These are phyloP conservation scores for Eucalyptus urophylla DNA, from an alignment of 345 rosid species.

Conservation along the genomic window DNA sequence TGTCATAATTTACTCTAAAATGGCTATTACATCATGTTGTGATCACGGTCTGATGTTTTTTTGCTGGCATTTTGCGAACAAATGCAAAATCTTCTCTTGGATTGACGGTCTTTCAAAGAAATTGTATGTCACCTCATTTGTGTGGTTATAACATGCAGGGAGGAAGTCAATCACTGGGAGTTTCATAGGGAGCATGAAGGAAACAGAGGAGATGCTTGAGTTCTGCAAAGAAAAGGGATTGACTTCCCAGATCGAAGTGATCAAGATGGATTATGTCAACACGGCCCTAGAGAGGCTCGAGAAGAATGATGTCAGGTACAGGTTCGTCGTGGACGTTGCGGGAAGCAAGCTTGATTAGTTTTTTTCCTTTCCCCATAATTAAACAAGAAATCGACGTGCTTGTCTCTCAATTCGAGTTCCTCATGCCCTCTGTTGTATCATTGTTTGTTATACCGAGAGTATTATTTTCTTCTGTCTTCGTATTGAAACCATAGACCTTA, in stretches of 20 bases:
- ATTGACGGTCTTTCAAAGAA: not conserved
- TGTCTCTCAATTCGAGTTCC: not conserved
- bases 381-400: not conserved
- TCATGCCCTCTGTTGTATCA: not conserved
- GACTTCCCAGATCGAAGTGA: conserved; percentile 61
- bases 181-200: conserved; percentile 78
- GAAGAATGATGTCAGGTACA: conserved; percentile 88
- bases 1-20: not conserved
- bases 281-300: conserved; percentile 76
- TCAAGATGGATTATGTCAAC: conserved; percentile 81
- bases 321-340: conserved; percentile 80
- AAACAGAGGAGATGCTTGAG: conserved; percentile 70
- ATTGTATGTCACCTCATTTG: not conserved
- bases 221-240: conserved; percentile 62
- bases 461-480: not conserved
- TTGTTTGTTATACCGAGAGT: not conserved
- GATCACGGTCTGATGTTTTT: not conserved
- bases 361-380: not conserved
- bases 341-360: conserved; percentile 58
- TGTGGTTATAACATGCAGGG: conserved; percentile 16
- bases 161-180: conserved; percentile 70
- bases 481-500: not conserved
- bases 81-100: not conserved
- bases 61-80: not conserved
- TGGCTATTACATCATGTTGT: not conserved